Evolutionary conservation across 768 basidiomycete genomes (phyloP), one percentile per base, ranked within the genome.

Genomic region (Dacryopinax primogenitus): DNA sequence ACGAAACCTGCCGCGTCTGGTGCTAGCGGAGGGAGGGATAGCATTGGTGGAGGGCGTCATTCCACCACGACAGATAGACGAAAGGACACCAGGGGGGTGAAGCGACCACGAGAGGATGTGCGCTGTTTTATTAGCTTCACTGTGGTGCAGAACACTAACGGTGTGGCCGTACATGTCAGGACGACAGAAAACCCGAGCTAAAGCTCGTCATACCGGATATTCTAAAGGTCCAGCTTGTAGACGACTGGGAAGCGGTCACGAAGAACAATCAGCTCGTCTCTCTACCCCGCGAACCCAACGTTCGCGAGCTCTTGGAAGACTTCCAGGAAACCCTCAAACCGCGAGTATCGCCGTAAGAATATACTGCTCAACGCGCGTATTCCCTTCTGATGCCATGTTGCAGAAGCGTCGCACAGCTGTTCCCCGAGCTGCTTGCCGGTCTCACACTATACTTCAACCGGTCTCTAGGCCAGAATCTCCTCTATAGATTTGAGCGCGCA

Each of bases 211-310:
- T 96, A 3, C 96, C 95, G 0, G 96, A 97, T 70, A 74, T 82
- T n/a, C 80, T 98, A 67, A 97, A 96, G 74, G 82, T 85, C 33
- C 80, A 88, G 58, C 80, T 99, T 36, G 93, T 98, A 1, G 93
- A 98, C 71, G 96, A 98, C 70, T 99, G 96, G 96, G 95, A 98
- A 75, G 84, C 86, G 3, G 86, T 98, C 37, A 98, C 96, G 63
- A 97, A 96, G 78, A 90, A 93, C 73, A 85, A 86, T 69, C 89
- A 92, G 92, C 80, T 96, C 61, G 89, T 98, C 1, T 78, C 86
- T 0, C 77, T 99, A 4, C 92, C 94, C 23, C 82, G 92, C 32
- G 79, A 74, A 21, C 94, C 92, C 0, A 88, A 80, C 47, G 92
- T 97, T 0, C 76, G 83, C 9, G 82, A 87, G 63, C 77, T 97